phyloP scores from a whole-genome alignment of 176 grass and related monocot species.

The Oryza meyeriana region DNA sequence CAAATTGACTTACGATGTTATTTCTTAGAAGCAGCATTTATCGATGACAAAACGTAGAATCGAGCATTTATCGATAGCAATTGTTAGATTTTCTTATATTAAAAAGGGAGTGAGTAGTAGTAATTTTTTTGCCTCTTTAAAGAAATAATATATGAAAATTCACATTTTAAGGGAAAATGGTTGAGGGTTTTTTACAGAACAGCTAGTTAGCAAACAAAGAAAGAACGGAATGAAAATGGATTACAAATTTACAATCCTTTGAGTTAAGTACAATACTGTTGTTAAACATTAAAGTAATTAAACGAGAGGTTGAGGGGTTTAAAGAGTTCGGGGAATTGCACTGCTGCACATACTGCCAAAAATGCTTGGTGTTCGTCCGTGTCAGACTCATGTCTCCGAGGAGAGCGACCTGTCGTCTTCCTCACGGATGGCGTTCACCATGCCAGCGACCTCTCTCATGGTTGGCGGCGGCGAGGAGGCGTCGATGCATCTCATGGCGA shows the following conservation, averaged over 20 bases:
- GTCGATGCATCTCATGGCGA: slow-evolving; percentile 53
- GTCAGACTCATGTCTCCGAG: slow-evolving; percentile 12
- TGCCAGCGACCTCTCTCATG: slow-evolving; percentile 41
- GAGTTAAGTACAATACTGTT: not conserved
- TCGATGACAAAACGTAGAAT: too few species aligned
- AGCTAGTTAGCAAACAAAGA: not conserved
- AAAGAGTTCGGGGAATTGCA: too few species aligned
- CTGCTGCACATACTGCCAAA: too few species aligned
- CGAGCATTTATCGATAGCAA: too few species aligned
- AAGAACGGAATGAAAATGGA: not conserved
- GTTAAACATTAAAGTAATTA: not conserved
- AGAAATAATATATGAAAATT: not conserved
- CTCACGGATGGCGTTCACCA: slow-evolving; percentile 48
- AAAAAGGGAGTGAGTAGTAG: too few species aligned
- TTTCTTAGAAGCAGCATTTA: too few species aligned
- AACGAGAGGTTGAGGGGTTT: not conserved
- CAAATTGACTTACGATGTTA: too few species aligned
- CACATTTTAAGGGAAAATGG: not conserved
- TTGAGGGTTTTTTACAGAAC: not conserved
- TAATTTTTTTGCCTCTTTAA: too few species aligned
- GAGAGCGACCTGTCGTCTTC: slow-evolving; percentile 44
- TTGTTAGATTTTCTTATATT: too few species aligned
- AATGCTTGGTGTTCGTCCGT: not conserved
- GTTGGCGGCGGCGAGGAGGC: slow-evolving; percentile 25
- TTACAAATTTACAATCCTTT: not conserved